Percentiles rank a stretch among this genome's conserved stretches.
These are phyloP conservation scores for Byssochlamys sp. DNA, from an alignment of 2,329 filamentous ascomycete species.

Conservation along the genomic window DNA sequence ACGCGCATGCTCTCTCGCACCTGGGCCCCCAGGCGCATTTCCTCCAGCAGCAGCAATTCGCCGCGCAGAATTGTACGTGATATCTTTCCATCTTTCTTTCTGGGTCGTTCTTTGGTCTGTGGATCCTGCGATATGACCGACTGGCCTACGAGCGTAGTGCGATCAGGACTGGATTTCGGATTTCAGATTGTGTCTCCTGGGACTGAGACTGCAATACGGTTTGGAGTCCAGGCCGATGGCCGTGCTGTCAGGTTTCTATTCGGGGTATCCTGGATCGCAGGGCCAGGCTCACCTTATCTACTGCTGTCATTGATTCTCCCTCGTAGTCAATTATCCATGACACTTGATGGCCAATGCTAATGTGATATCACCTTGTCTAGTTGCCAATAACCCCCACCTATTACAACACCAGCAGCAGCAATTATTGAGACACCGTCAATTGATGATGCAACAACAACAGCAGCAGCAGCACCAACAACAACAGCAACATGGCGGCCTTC, in stretches of 20 bases:
- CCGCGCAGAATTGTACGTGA: conserved; percentile 33
- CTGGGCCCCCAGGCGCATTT: conserved; percentile 49
- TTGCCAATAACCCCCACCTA: conserved; percentile 37
- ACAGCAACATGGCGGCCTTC: conserved; percentile 21
- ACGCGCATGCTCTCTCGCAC: conserved; percentile 52
- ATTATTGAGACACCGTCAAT: conserved; percentile 15
- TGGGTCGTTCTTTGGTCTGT: not conserved
- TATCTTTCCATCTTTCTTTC: not conserved
- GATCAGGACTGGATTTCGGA: not conserved
- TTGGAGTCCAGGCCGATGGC: not conserved
- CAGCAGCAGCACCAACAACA: conserved; percentile 24
- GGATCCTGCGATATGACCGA: not conserved
- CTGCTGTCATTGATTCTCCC: too few species aligned
- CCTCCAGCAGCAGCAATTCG: conserved; percentile 41
- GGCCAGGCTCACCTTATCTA: not conserved
- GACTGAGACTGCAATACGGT: not conserved
- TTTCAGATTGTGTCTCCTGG: not conserved
- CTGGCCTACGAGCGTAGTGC: not conserved
- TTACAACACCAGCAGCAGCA: conserved; percentile 27
- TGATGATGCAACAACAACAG: conserved; percentile 22
- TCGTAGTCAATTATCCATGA: not conserved
- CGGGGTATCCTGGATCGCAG: not conserved
- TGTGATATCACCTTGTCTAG: conserved; percentile 12
- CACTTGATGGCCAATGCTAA: conserved; percentile 2
- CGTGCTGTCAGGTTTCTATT: not conserved